Evolutionary conservation across 345 rosid genomes (phyloP), one percentile per base, ranked within the genome.

Genomic region (Bruguiera parviflora): DNA sequence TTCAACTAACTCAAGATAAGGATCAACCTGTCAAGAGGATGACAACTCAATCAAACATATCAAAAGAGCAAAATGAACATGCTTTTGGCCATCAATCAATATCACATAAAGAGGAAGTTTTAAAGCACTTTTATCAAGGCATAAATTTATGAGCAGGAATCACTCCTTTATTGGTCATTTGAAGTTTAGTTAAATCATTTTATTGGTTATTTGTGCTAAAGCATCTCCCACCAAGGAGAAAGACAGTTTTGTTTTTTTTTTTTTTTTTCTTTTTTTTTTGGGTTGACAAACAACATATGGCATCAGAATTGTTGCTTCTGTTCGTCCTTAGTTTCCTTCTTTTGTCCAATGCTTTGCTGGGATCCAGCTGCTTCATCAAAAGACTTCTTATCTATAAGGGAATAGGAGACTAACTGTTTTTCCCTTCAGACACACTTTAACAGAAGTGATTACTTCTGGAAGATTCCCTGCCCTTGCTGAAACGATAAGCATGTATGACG

Each of bases 401-500:
- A 63, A 61, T 27, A 32, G 74, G 66, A 74, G 67, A 79, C 81
- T 81, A 64, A 94, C 96, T 67, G 82, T 88, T 82, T 78, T 65
- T 65, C 80, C 79, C 33, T 86, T 89, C 71, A 91, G 74, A 70
- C 81, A 81, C 67, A 84, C 85, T 85, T 88, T 88, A 56, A 94
- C 78, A 65, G 79, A 19, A 74, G 91, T 87, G 80, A 91, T 86
- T 74, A 93, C 72, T 78, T 85, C 92, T 21, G 68, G 82, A 63
- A 93, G 75, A 81, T 75, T 78, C 76, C 90, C 89, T 49, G 91
- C 90, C 84, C 82, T 84, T 64, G 98, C 97, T 55, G 91, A 80
- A 63, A 89, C 86, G 70, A 93, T 85, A 75, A 93, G 94, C 92
- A 93, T 82, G 88, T 75, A 89, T 20, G 96, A 85, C 43, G 98